Evolutionary conservation across 257 asterid genomes (phyloP), one percentile per base, ranked within the genome.

Genomic region (Striga asiatica): DNA sequence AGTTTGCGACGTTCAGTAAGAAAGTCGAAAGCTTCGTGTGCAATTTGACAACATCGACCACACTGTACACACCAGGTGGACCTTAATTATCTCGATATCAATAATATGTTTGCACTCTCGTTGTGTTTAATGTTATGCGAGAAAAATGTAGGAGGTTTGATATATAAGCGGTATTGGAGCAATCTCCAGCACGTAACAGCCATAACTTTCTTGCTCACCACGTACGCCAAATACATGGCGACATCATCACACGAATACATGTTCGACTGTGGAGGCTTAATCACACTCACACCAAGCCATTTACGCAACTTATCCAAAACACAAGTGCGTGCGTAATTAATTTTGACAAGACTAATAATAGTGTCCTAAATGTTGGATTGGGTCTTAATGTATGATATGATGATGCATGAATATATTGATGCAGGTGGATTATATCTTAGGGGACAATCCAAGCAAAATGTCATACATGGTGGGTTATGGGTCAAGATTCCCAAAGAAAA

Each of bases 401-500:
- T n/a, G 8, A 29, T 29, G 10, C 1, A 4, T 9, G 0, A 35
- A 4, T 2, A 9, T 3, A 3, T 1, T 38, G 45, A 9, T 18
- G 25, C 75, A 87, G 94, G 87, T 89, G 57, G 81, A 89, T 75
- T 89, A 89, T 65, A 83, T 85, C 0, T 58, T 89, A 27, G 94
- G 97, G 1, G 83, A 83, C 6, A 89, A 89, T 57, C 95, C 97
- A 0, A 55, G 77, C 80, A 74, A 56, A 51, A 83, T 78, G 88
- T 89, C 97, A 0, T 89, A 79, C 71, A 89, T 89, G 97, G 97
- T 85, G 17, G 95, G 94, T 9, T 85, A 72, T 28, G 88, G 95
- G 0, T 1, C 54, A 2, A 73, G 73, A 6, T 89, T 71, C 50
- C 97, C 97, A 0, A 51, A 72, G 69, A 76, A 72, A 64, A 61